Base-by-base conservation (phyloP, 345 rosid species). In the Hirschfeldia incana region DNA sequence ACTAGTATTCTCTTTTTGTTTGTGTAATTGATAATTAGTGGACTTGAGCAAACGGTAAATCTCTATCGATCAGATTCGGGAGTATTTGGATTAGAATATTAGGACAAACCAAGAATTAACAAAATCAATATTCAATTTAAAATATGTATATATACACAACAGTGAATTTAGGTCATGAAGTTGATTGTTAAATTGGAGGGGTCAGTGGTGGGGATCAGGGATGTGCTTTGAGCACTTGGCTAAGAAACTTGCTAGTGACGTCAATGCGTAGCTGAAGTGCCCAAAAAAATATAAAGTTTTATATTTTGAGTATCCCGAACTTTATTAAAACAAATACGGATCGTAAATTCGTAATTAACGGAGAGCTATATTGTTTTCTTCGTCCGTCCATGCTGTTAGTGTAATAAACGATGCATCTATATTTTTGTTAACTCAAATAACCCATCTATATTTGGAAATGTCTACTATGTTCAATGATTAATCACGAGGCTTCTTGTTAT, bases 91-190 rank as follows among this genome's bases (percentile, higher is more conserved):
- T 59, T 72, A 66, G 33, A 78, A 72, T 74, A 79, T 60, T 73
- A 68, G 8, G 28, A 74, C 34, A 42, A 67, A 73, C 58, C 78
- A 33, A 67, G 30, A 44, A 73, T 49, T 79, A 60, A 27, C n/a
- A 39, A 58, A 67, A 53, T 21, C 42, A 7, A 62, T 62, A 46
- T 49, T 8, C 57, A 69, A 13, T 21, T 36, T 2, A 55, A 39
- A 53, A 27, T 12, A 29, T 29, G 3, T 67, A 36, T 36, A 6
- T 34, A 33, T 33, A 59, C 0, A 65, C 12, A 71, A 80, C 26
- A 81, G 84, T 76, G 70, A 67, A 81, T 61, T 81, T 81, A 81
- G 84, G 84, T 81, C 78, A 67, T 67, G 84, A 81, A 60, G 81
- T 72, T 72, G 84, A 76, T 72, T 60, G 80, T 81, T 81, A 21